These are phyloP conservation scores for Balamuthia mandrillaris DNA, from an alignment of 208 protist genomes.

Conservation along the genomic window DNA sequence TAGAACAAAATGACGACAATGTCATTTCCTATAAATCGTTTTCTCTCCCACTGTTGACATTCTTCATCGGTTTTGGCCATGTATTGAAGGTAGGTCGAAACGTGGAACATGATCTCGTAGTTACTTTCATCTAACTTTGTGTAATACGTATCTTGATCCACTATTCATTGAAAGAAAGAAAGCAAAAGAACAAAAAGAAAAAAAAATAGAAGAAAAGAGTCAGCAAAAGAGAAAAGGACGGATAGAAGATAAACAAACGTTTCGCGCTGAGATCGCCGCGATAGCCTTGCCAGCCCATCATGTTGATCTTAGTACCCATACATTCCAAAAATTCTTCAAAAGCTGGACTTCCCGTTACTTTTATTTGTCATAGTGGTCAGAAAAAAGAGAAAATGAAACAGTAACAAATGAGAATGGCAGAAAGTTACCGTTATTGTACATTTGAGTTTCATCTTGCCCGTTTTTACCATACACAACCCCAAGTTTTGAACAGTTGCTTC, in stretches of 20 bases:
- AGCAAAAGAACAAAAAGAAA: neutral
- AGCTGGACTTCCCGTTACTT: neutral
- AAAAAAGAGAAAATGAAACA: neutral
- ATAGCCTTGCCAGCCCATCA: neutral
- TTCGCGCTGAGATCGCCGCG: neutral
- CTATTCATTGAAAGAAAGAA: neutral
- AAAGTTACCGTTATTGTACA: neutral
- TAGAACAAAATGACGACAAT: neutral
- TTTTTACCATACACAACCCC: neutral
- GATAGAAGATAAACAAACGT: neutral
- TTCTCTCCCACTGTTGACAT: neutral
- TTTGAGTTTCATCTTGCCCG: neutral
- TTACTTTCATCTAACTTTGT: neutral
- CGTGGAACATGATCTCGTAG: slow-evolving; percentile 9
- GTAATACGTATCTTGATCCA: neutral
- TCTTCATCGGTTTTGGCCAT: neutral
- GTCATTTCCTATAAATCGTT: neutral
- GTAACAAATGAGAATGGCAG: neutral
- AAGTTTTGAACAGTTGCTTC: neutral
- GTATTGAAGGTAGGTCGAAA: neutral
- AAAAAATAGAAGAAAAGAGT: neutral
- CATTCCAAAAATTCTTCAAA: neutral
- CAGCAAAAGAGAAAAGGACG: neutral
- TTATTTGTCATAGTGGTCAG: neutral
- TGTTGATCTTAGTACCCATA: neutral